A percentile compares a stretch with the other conserved stretches of the same genome.
Conservation (phyloP, 2,329 filamentous ascomycete species). For the Chrysoporthe deuterocubensis region DNA sequence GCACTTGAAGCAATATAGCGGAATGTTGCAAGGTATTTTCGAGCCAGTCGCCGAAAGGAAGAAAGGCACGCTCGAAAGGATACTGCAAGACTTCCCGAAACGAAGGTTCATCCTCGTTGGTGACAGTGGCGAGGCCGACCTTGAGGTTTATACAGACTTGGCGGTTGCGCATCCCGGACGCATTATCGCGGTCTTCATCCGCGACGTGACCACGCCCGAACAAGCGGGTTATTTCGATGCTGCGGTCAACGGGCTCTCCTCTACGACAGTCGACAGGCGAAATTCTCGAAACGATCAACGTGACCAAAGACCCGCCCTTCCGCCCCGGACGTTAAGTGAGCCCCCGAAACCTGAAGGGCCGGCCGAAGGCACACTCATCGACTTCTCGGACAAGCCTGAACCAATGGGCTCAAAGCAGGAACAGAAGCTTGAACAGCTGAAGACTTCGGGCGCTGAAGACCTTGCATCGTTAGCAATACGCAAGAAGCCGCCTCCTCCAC, state of each 20-base stretch:
- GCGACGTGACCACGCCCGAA: slow-evolving; percentile 87
- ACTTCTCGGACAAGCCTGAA: slow-evolving; percentile 59
- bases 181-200: slow-evolving; percentile 87
- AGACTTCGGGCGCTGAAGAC: slow-evolving; percentile 13
- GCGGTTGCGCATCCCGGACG: slow-evolving; percentile 81
- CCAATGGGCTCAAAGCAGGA: slow-evolving; percentile 42
- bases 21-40: slow-evolving; percentile 97
- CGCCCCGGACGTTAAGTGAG: slow-evolving; percentile 37
- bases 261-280: slow-evolving; percentile 34
- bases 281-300: slow-evolving; percentile 31
- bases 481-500: slow-evolving; percentile 52
- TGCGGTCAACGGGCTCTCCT: slow-evolving; percentile 39
- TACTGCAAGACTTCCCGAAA: slow-evolving; percentile 87
- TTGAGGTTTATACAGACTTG: slow-evolving; percentile 97
- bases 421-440: slow-evolving; percentile 38
- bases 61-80: slow-evolving; percentile 81
- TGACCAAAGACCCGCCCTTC: slow-evolving; percentile 38
- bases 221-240: slow-evolving; percentile 78
- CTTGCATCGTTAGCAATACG: slow-evolving; percentile 28
- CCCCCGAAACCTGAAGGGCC: slow-evolving; percentile 39
- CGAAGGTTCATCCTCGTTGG: slow-evolving; percentile 90
- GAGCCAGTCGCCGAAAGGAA: slow-evolving; percentile 96
- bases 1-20: slow-evolving; percentile 93
- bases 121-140: slow-evolving; percentile 93
- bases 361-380: slow-evolving; percentile 63